phyloP scores from a whole-genome alignment of 2,329 filamentous ascomycete genomes.

The Penicillium sp. region DNA sequence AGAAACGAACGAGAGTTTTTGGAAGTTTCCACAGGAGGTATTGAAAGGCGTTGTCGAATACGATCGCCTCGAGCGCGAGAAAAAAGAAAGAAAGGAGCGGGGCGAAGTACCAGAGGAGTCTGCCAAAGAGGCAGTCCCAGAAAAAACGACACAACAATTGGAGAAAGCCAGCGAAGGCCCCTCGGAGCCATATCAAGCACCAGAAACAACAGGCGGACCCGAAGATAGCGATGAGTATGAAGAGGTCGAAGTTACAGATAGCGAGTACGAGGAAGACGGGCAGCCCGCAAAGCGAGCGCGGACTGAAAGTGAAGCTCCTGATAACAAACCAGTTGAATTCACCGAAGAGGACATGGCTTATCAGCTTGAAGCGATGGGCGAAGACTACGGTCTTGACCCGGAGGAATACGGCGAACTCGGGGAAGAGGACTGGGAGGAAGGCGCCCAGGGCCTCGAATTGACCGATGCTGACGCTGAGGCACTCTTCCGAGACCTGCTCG shows the following conservation, averaged over 20 bases:
- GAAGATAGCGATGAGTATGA: constrained; percentile 74
- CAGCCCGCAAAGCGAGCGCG: constrained; percentile 56
- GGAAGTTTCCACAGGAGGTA: constrained; percentile 89
- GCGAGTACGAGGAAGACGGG: constrained; percentile 55
- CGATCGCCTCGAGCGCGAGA: constrained; percentile 71
- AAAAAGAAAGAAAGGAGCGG: constrained; percentile 60
- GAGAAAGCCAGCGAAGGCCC: constrained; percentile 3
- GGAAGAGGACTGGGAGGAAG: constrained; percentile 67
- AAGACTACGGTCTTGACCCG: constrained; percentile 77
- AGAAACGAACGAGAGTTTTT: constrained; percentile 84
- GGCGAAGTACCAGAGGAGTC: constrained; percentile 31
- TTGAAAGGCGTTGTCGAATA: constrained; percentile 74
- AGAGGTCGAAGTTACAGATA: constrained; percentile 73
- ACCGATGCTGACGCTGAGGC: constrained; percentile 75
- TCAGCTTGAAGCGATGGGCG: constrained; percentile 86
- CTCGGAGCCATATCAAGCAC: constrained; percentile 17
- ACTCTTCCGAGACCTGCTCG: constrained; percentile 83
- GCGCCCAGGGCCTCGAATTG: constrained; percentile 69
- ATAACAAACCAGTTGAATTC: constrained; percentile 70
- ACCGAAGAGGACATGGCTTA: constrained; percentile 93
- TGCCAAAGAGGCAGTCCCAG: constrained; percentile 23
- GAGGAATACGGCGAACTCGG: constrained; percentile 73
- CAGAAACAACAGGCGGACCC: constrained; percentile 44
- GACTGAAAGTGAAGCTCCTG: constrained; percentile 55
- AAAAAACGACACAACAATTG: constrained; percentile 8